Percentiles rank a stretch among this genome's conserved stretches.
Conservation (phyloP, 164 flowering plant genomes). For the Sextonia rubra region DNA sequence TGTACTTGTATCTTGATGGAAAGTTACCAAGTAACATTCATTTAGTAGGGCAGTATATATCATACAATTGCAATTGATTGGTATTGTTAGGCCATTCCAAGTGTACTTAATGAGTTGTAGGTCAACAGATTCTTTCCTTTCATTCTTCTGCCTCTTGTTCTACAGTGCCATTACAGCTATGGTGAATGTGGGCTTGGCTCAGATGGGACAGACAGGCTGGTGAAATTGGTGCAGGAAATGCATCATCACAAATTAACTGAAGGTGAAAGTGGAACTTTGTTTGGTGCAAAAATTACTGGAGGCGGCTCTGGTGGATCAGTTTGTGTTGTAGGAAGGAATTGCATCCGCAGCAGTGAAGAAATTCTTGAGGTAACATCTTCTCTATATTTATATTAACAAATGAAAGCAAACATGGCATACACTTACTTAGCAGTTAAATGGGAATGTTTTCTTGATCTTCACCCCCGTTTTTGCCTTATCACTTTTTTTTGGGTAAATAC, state of each 20-base stretch:
- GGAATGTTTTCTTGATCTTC: no score
- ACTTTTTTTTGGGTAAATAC: not conserved
- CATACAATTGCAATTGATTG: not conserved
- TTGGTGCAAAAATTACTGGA: slow-evolving; percentile 96
- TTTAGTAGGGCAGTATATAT: not conserved
- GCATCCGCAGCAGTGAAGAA: slow-evolving; percentile 66
- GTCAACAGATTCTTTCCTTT: no score
- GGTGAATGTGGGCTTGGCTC: slow-evolving; percentile 94
- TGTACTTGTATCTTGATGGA: no score
- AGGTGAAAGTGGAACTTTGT: slow-evolving; percentile 66
- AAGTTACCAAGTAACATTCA: not conserved
- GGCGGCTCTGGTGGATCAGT: slow-evolving; percentile 98
- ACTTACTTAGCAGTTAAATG: no score
- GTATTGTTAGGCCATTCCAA: no score
- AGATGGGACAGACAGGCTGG: slow-evolving; percentile 93
- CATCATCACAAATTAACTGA: slow-evolving; percentile 58
- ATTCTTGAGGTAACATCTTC: slow-evolving; percentile 61
- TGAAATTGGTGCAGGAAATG: slow-evolving; percentile 80
- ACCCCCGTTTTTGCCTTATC: no score
- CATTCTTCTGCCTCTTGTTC: not conserved
- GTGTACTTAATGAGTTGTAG: no score
- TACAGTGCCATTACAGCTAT: slow-evolving; percentile 95
- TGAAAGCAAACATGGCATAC: not conserved
- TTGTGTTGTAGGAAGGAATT: slow-evolving; percentile 78
- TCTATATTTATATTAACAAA: not conserved